Evolutionary conservation across 768 basidiomycete species (phyloP).

Genomic region (Hygrophoropsis aurantiaca): DNA sequence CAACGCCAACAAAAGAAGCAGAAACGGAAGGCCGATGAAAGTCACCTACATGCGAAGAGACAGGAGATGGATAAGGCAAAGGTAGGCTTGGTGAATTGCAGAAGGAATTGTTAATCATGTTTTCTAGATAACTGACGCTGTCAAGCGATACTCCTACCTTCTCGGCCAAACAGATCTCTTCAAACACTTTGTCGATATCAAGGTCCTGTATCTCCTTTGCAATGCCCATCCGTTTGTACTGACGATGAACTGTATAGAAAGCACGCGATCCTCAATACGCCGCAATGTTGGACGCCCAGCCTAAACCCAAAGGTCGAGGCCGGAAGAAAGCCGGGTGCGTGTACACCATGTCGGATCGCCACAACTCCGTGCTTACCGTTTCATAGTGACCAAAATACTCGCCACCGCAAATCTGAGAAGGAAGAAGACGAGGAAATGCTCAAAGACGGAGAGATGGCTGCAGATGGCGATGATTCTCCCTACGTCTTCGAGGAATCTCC

Average conservation of each 20-base stretch:
- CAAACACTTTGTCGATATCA: conserved; percentile 97
- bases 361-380: conserved; percentile 5
- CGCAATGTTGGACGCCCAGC: conserved; percentile 82
- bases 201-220: conserved; percentile 46
- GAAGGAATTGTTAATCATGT: conserved; percentile 13
- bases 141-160: conserved; percentile 97
- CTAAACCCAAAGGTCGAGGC: conserved; percentile 80
- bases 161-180: conserved; percentile 97
- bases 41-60: conserved; percentile 65
- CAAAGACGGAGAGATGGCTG: conserved; percentile 79
- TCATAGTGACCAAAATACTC: conserved; percentile 67
- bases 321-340: conserved; percentile 79
- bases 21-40: conserved; percentile 68
- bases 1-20: conserved; percentile 46
- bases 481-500: conserved; percentile 95
- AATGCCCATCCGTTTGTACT: not conserved
- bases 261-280: conserved; percentile 94
- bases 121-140: conserved; percentile 80
- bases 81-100: conserved; percentile 36
- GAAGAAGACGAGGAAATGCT: conserved; percentile 97
- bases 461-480: conserved; percentile 84
- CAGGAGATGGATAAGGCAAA: conserved; percentile 89
- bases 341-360: not conserved
- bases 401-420: conserved; percentile 95
- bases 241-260: conserved; percentile 44